Evolutionary conservation across 2,329 filamentous ascomycete species (phyloP).

Genomic region (Hypoxylon sp.): DNA sequence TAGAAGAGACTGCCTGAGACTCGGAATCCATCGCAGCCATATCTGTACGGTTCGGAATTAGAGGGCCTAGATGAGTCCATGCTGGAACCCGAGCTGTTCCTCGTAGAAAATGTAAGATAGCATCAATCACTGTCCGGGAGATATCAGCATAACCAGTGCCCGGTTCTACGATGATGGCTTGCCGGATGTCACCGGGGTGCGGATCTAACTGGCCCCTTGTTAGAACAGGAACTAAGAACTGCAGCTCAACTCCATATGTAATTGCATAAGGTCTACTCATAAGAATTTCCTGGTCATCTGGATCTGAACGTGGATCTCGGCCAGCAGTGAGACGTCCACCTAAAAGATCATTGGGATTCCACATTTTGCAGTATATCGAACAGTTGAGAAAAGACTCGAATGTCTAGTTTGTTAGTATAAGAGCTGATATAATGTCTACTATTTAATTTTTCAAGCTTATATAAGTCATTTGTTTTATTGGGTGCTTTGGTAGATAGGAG

Average conservation of each 20-base stretch:
- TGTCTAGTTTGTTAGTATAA: not conserved
- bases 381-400: not conserved
- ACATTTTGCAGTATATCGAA: not conserved
- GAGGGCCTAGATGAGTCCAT: constrained; percentile 26
- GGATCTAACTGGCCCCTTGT: not conserved
- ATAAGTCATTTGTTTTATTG: too few relatives aligned
- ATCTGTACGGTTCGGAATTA: not conserved
- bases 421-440: not conserved
- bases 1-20: constrained; percentile 12
- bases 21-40: constrained; percentile 9
- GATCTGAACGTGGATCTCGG: not conserved
- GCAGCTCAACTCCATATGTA: constrained; percentile 32
- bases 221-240: constrained; percentile 30
- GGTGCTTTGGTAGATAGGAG: not conserved
- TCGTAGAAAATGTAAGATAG: constrained; percentile 5
- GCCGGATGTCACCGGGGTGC: constrained; percentile 4
- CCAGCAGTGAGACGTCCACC: not conserved
- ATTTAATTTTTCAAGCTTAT: not conserved
- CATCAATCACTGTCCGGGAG: not conserved
- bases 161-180: not conserved
- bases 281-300: not conserved
- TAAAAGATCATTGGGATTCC: not conserved
- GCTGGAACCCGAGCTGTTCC: not conserved
- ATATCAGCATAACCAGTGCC: not conserved
- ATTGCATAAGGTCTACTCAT: not conserved